Evolutionary conservation across 1,284 basidiomycete genomes (phyloP).

Genomic region (Coniophora puteana): DNA sequence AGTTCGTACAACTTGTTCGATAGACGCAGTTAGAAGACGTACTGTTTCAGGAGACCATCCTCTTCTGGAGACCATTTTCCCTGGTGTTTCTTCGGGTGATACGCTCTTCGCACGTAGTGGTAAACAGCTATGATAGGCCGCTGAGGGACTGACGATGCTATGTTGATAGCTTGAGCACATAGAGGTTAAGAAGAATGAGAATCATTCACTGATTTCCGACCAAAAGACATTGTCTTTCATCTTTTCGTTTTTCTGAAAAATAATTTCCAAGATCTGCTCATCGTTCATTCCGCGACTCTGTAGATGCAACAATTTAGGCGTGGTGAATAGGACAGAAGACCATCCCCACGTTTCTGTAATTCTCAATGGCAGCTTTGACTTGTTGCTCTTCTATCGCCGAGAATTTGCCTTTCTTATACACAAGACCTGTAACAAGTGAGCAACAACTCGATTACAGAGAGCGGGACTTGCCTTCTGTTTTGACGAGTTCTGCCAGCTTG

Average conservation of each 20-base stretch:
- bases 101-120: constrained; percentile 67
- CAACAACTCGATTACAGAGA: constrained; percentile 6
- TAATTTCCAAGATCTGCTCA: constrained; percentile 55
- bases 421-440: constrained; percentile 48
- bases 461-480: constrained; percentile 54
- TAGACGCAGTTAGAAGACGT: constrained; percentile 18
- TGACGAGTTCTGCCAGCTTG: constrained; percentile 64
- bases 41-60: constrained; percentile 65
- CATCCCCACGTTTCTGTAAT: constrained; percentile 54
- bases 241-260: constrained; percentile 63
- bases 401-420: constrained; percentile 84
- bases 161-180: constrained; percentile 5
- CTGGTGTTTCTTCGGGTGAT: constrained; percentile 63
- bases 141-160: constrained; percentile 65
- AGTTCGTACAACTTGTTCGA: constrained; percentile 3
- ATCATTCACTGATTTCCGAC: constrained; percentile 66
- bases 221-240: constrained; percentile 65
- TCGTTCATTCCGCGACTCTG: constrained; percentile 46
- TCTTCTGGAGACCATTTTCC: constrained; percentile 71
- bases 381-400: constrained; percentile 70
- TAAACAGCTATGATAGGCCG: constrained; percentile 80
- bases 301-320: constrained; percentile 10
- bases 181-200: neutral
- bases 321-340: constrained; percentile 1
- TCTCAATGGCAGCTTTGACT: constrained; percentile 58